Percentiles rank a stretch among this genome's conserved stretches.
Conservation (phyloP, 495 filamentous ascomycete species). For the Acidomyces sp. region DNA sequence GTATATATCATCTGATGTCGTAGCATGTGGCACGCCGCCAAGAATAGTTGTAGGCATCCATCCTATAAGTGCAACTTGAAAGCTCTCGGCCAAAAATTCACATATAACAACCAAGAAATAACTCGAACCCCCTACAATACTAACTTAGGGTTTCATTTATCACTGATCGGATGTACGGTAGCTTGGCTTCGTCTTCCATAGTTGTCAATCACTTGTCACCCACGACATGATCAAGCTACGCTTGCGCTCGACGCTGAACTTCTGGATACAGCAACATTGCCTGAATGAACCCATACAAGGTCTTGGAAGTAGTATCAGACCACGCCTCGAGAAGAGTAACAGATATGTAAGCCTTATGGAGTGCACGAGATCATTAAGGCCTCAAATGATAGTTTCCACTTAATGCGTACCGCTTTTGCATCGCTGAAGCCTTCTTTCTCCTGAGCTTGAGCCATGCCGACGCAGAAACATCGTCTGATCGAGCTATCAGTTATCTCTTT, state of each 20-base stretch:
- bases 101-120: too few relatives aligned
- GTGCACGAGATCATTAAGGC: too few relatives aligned
- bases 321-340: slow-evolving; percentile 34
- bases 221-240: slow-evolving; percentile 23
- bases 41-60: slow-evolving; percentile 22
- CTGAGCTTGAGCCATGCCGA: slow-evolving; percentile 33
- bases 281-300: slow-evolving; percentile 31
- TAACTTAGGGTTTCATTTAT: slow-evolving; percentile 17
- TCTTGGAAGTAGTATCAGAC: slow-evolving; percentile 32
- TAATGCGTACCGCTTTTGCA: slow-evolving; percentile 9
- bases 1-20: slow-evolving; percentile 27
- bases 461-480: slow-evolving; percentile 35
- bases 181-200: slow-evolving; percentile 9
- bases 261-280: slow-evolving; percentile 34
- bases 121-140: too few relatives aligned
- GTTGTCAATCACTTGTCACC: slow-evolving; percentile 14
- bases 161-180: slow-evolving; percentile 15
- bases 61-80: too few relatives aligned
- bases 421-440: slow-evolving; percentile 27
- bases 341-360: slow-evolving; percentile 11
- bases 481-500: slow-evolving; percentile 13
- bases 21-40: slow-evolving; percentile 26
- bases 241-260: slow-evolving; percentile 27
- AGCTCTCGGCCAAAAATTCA: too few relatives aligned
- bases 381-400: too few relatives aligned